phyloP scores from a whole-genome alignment of 2,329 filamentous ascomycete genomes.

The Talaromyces islandicus region DNA sequence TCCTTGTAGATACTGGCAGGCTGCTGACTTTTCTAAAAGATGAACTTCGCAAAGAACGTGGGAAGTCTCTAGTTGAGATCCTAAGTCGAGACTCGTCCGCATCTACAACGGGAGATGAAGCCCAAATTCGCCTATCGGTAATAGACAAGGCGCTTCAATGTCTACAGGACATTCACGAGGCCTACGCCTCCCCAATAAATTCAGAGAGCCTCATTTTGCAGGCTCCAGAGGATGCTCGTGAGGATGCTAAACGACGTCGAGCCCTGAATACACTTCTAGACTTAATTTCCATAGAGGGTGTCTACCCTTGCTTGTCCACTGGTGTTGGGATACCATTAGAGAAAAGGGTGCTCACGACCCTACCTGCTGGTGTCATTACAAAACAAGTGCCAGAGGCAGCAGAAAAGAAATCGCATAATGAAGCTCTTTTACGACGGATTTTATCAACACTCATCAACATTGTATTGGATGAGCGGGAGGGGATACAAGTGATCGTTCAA shows the following conservation, averaged over 20 bases:
- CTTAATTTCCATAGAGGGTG: constrained; percentile 38
- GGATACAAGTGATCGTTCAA: constrained; percentile 34
- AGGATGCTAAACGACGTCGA: constrained; percentile 37
- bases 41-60: constrained; percentile 31
- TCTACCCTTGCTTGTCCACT: constrained; percentile 37
- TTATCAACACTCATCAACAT: constrained; percentile 24
- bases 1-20: constrained; percentile 10
- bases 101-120: constrained; percentile 5
- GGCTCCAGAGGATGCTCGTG: constrained; percentile 25
- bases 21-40: constrained; percentile 31
- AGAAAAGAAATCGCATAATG: constrained; percentile 20
- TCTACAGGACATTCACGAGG: constrained; percentile 28
- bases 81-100: constrained; percentile 16
- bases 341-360: constrained; percentile 37
- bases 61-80: constrained; percentile 29
- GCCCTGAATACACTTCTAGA: constrained; percentile 36
- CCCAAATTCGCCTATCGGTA: constrained; percentile 20
- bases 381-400: constrained; percentile 20
- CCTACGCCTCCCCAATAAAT: constrained; percentile 23
- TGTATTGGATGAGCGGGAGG: constrained; percentile 24
- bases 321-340: constrained; percentile 41
- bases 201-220: constrained; percentile 6
- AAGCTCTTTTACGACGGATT: constrained; percentile 25
- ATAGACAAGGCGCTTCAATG: constrained; percentile 29
- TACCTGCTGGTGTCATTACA: constrained; percentile 38